Conservation (phyloP, 2,329 filamentous ascomycete genomes). For the Penicillium glabrum region DNA sequence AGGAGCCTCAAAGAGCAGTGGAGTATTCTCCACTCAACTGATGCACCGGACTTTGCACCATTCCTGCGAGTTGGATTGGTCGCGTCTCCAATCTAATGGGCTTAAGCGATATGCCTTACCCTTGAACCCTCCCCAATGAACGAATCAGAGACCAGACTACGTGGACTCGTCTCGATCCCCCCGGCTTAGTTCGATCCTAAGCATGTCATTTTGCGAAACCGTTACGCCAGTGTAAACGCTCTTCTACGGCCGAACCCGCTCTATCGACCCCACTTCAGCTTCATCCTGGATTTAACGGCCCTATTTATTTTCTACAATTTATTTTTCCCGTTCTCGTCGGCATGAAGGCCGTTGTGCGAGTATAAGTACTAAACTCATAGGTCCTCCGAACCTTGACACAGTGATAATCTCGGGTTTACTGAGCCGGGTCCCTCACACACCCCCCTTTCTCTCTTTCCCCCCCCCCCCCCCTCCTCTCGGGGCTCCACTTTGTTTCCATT, state of each 20-base stretch:
- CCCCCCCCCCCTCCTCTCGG: conserved; percentile 5
- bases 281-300: not conserved
- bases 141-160: conserved; percentile 16
- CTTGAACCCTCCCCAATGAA: conserved; percentile 17
- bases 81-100: conserved; percentile 3
- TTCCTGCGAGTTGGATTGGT: conserved; percentile 3
- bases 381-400: conserved; percentile 11
- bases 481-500: conserved; percentile 24
- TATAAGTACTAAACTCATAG: conserved; percentile 2
- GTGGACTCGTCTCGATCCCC: conserved; percentile 16
- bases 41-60: conserved; percentile 25
- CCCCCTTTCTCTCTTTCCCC: conserved; percentile 6
- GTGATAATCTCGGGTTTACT: conserved; percentile 18
- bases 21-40: conserved; percentile 25
- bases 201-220: conserved; percentile 29
- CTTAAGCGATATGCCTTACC: conserved; percentile 20
- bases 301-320: not conserved
- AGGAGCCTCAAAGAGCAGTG: conserved; percentile 4
- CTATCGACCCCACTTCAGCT: not conserved
- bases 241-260: conserved; percentile 20
- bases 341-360: not conserved
- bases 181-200: conserved; percentile 23
- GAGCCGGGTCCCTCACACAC: conserved; percentile 5
- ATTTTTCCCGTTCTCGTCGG: not conserved
- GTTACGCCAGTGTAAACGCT: conserved; percentile 31